Base-by-base conservation (phyloP, 2,329 filamentous ascomycete genomes). In the Allantophomopsis lycopodina region DNA sequence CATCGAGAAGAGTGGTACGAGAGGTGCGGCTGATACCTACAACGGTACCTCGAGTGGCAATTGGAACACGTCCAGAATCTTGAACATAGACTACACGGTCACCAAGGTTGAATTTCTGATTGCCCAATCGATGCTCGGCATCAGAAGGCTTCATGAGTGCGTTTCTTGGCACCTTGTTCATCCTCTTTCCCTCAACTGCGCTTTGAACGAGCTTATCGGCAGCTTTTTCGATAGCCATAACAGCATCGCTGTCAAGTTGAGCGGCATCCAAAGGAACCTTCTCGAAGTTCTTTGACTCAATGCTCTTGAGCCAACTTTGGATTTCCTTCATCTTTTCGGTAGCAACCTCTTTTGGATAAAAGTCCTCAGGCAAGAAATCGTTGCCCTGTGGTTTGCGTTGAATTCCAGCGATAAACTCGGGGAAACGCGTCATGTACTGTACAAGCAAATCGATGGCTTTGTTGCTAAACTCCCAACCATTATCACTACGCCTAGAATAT, bases 251-350 rank as follows among this genome's bases (percentile, higher is more conserved):
- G 58, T 98, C 91, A 4, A 98, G 77, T 58, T 98, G 93, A 57
- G 95, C 85, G 1, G 91, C 91, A 52, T 98, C 91, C 12, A 98
- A 72, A 16, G 91, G 89, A n/a, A 98, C 91, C 47, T 80, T 80
- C 60, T 96, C 89, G 49, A 98, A 93, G 48, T 80, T 83, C 69
- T 86, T 94, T 1, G 84, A 83, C 58, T 95, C 84, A 36, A 94
- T 75, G 33, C 78, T 78, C 65, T 96, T 98, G 38, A 98, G 69
- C 89, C 89, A 98, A 28, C 79, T 76, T 18, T 78, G 83, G 45
- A 98, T 94, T 57, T 96, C 91, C 64, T 94, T 94, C 55, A 98
- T 81, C 55, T 85, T 85, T 36, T 72, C 61, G 38, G 79, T 78
- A 3, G 88, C 89, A 36, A 77, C 66, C 7, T 78, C 74, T 15